Conservation (phyloP, 2,329 filamentous ascomycete genomes). For the Plenodomus lindquistii region DNA sequence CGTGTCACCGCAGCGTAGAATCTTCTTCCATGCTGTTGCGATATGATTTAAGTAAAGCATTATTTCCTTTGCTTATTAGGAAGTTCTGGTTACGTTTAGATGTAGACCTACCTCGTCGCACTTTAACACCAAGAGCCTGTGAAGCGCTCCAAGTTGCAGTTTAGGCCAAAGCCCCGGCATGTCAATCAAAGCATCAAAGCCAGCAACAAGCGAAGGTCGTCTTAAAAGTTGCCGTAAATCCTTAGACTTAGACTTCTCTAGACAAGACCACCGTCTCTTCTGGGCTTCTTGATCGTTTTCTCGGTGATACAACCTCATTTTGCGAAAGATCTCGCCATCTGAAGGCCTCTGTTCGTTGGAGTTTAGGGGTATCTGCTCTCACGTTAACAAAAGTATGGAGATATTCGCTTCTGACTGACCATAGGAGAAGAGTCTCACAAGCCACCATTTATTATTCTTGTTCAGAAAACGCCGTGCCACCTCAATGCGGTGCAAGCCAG, state of each 20-base stretch:
- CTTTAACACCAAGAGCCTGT: constrained; percentile 22
- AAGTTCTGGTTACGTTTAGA: neutral
- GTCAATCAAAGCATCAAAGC: constrained; percentile 21
- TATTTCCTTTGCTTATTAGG: constrained; percentile 16
- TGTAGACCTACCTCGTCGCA: constrained; percentile 19
- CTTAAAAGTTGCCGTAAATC: constrained; percentile 21
- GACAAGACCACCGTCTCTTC: constrained; percentile 18
- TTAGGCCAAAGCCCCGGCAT: constrained; percentile 23
- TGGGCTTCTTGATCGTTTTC: constrained; percentile 10
- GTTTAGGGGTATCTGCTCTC: constrained; percentile 11
- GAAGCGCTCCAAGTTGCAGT: constrained; percentile 22
- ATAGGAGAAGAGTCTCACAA: constrained; percentile 21
- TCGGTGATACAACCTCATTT: constrained; percentile 20
- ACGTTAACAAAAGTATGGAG: constrained; percentile 1
- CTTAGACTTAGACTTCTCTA: constrained; percentile 22
- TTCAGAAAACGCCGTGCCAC: constrained; percentile 17
- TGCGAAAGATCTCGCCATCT: constrained; percentile 25
- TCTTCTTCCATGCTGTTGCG: constrained; percentile 5
- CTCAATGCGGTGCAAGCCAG: constrained; percentile 16
- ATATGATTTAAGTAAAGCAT: constrained; percentile 17
- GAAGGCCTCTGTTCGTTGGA: constrained; percentile 17
- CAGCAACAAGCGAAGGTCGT: constrained; percentile 6
- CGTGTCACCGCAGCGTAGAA: constrained; percentile 9
- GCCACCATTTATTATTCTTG: constrained; percentile 26
- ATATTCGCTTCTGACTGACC: constrained; percentile 6